Conservation (phyloP, 805 yeast genomes). For the Saccharomycopsis fibuligera region DNA sequence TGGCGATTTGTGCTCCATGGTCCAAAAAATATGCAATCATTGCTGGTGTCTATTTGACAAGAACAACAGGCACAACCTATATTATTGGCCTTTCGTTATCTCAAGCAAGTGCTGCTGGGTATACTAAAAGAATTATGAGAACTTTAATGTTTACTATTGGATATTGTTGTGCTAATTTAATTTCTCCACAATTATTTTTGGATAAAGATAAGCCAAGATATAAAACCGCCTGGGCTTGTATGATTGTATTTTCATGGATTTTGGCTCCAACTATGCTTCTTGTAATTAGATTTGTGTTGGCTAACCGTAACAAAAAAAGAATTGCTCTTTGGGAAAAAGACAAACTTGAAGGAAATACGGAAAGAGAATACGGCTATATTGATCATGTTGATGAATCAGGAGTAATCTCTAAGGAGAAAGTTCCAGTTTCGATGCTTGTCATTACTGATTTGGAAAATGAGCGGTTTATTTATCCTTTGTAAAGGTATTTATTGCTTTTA, state of each 20-base stretch:
- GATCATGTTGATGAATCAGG: slow-evolving; percentile 26
- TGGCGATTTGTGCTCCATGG: slow-evolving; percentile 25
- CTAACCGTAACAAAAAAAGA: slow-evolving; percentile 39
- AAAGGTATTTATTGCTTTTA: slow-evolving; percentile 8
- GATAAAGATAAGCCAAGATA: slow-evolving; percentile 38
- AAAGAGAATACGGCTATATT: background rate
- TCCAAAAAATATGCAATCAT: slow-evolving; percentile 36
- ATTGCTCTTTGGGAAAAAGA: background rate
- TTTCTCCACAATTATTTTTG: slow-evolving; percentile 48
- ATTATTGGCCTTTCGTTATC: slow-evolving; percentile 26
- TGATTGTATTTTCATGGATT: slow-evolving; percentile 44
- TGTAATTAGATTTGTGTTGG: slow-evolving; percentile 39
- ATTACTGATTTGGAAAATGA: slow-evolving; percentile 47
- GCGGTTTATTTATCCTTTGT: slow-evolving; percentile 44
- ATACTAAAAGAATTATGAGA: slow-evolving; percentile 55
- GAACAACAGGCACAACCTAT: slow-evolving; percentile 25
- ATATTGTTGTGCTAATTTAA: slow-evolving; percentile 52
- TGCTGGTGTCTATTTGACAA: slow-evolving; percentile 38
- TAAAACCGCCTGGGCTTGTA: slow-evolving; percentile 52
- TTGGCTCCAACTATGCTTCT: slow-evolving; percentile 39
- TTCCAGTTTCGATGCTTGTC: slow-evolving; percentile 39
- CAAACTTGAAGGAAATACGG: background rate
- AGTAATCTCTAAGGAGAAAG: slow-evolving; percentile 26
- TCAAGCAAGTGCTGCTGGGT: slow-evolving; percentile 37
- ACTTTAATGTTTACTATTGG: slow-evolving; percentile 51